Base-by-base conservation (phyloP, 495 filamentous ascomycete genomes). In the Lepraria neglecta region DNA sequence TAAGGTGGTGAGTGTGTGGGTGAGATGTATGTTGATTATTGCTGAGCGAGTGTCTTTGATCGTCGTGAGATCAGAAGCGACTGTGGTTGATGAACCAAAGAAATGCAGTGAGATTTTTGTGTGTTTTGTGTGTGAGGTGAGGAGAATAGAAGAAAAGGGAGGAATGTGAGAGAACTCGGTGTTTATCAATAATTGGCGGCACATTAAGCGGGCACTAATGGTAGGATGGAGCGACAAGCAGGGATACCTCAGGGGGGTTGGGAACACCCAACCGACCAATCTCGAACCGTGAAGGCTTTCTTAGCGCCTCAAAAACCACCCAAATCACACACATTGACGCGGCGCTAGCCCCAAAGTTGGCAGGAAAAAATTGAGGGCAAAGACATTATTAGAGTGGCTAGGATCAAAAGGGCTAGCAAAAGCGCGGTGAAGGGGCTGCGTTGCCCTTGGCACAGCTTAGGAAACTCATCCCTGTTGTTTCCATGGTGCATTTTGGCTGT, bases 131-230 rank as follows among this genome's bases (percentile, higher is more conserved):
- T 40, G 44, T 24, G 30, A n/a, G 44, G 33, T 28, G 42, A 51
- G 45, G 38, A 35, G 48, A 30, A 48, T 38, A 30, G 48, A 56
- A 55, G 47, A 53, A 59, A 56, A 12, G 19, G 30, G 48, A 60
- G 31, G 56, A 62, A 64, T 42, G 55, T 19, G 62, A 55, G 44
- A 52, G 58, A 59, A 45, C 40, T 33, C 27, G 35, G 60, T 65
- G 63, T 68, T 68, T 68, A 68, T 68, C 48, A 51, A 68, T 57
- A 45, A 30, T 51, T 46, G 54, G 55, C 59, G 59, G 64, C 64
- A 62, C 65, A 61, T 51, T 40, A 64, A 60, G 58, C 46, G 56
- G 43, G 30, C 43, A 56, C 51, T 61, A 65, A 43, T 35, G 52
- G 19, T 40, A 35, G 46, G 51, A 58, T 44, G 54, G 57, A 53